Evolutionary conservation across 139 green algal genomes (phyloP), one percentile per base, ranked within the genome.

Genomic region (Pleodorina starrii): DNA sequence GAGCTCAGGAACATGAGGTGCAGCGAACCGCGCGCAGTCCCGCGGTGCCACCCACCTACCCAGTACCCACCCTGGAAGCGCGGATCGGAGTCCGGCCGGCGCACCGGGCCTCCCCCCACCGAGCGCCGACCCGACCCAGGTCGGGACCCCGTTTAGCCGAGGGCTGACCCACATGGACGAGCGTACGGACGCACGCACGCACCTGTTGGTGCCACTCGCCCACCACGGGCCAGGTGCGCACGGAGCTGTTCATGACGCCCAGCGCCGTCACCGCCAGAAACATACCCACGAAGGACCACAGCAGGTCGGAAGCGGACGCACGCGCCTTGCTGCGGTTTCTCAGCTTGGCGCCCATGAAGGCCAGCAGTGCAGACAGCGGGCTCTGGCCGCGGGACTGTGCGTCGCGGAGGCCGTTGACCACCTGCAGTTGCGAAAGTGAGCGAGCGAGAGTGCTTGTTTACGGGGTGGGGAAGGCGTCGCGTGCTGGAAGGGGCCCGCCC

Each of bases 171-270:
- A 6, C 27, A 35, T 11, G 16, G 63, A 19, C 68, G 2, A 27
- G 36, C 14, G n/a, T n/a, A n/a, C n/a, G n/a, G n/a, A 75, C 66
- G 29, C 6, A 9, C 40, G 6, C 29, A 36, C 79, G 4, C 59
- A 93, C 90, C 86, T 91, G 87, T 69, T 90, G 87, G 42, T 93
- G 91, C 76, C 48, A 86, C 36, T 81, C 75, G 16, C 91, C 91
- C 68, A 93, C 91, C 27, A 93, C 38, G 7, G 91, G 91, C 76
- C 60, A 84, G 36, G 6, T 36, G 35, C 60, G 60, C 36, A 79
- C 91, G 36, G 74, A 51, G 38, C 69, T 12, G 27, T 78, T 86
- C 75, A 91, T 38, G 38, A 89, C 0, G 17, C 87, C 91, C 44
- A 93, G 78, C 35, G 69, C 54, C 44, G 72, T 4, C 35, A 93